These are phyloP conservation scores for Leptomonas seymouri DNA, from an alignment of 208 protist species.

Conservation along the genomic window DNA sequence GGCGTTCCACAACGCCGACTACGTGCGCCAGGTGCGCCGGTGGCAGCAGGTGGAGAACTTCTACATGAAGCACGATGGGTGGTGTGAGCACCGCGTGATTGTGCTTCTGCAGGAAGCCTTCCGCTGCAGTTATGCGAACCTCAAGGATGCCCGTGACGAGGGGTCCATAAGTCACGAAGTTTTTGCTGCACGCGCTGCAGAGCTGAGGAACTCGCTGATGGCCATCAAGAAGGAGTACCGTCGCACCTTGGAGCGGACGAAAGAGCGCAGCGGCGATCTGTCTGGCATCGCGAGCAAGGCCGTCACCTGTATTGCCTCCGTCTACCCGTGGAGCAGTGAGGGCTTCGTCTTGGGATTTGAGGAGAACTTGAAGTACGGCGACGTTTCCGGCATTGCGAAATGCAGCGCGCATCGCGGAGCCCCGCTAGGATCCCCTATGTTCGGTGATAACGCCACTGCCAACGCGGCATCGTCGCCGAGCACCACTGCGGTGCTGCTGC, in stretches of 20 bases:
- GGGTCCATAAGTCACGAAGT: constrained; percentile 13
- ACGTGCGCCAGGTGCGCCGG: constrained; percentile 27
- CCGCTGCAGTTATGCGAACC: constrained; percentile 19
- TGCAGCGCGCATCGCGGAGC: constrained; percentile 3
- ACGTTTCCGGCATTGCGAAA: background rate
- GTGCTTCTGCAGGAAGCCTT: constrained; percentile 55
- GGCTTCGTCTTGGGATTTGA: constrained; percentile 47
- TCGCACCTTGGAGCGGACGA: constrained; percentile 37
- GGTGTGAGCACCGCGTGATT: constrained; percentile 46
- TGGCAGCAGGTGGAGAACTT: constrained; percentile 38
- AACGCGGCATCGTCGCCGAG: background rate
- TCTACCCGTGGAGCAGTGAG: constrained; percentile 50
- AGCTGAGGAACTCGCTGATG: constrained; percentile 14
- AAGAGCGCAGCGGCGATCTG: constrained; percentile 29
- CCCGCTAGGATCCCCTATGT: background rate
- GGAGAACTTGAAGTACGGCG: constrained; percentile 40
- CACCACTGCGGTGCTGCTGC: background rate
- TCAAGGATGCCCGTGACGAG: constrained; percentile 3
- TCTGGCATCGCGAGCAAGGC: constrained; percentile 40
- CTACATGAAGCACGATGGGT: constrained; percentile 37
- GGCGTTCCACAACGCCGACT: constrained; percentile 26
- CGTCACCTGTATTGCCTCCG: constrained; percentile 44
- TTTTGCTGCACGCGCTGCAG: constrained; percentile 1
- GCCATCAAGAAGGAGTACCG: constrained; percentile 51
- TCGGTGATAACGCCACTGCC: background rate